phyloP scores from a whole-genome alignment of 208 protist genomes.

The Trypanosoma grayi region DNA sequence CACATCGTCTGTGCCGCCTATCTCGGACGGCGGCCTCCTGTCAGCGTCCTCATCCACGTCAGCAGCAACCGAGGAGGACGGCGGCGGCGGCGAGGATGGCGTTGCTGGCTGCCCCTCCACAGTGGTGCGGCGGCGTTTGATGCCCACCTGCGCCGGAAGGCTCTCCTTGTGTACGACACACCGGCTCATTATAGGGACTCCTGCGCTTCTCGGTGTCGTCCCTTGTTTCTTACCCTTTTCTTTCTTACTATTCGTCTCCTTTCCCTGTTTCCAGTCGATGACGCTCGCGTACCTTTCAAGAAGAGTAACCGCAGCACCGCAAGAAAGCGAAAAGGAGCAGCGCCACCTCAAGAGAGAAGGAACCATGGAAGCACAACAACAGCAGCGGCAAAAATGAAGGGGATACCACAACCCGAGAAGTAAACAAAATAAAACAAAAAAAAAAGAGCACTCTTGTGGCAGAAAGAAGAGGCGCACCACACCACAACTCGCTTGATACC shows the following conservation, averaged over 20 bases:
- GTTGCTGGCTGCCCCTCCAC: background rate
- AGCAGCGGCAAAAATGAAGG: no score
- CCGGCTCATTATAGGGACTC: conserved; percentile 3
- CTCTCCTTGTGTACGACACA: conserved; percentile 59
- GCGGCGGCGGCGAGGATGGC: background rate
- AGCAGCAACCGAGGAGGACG: background rate
- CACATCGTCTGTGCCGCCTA: background rate
- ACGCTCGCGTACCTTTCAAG: no score
- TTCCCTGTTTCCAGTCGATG: no score
- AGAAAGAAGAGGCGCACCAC: no score
- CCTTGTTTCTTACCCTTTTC: background rate
- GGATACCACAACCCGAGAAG: no score
- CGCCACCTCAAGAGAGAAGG: background rate
- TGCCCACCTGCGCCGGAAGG: conserved; percentile 43
- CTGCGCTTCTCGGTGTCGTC: background rate
- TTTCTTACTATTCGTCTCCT: background rate
- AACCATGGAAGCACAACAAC: background rate
- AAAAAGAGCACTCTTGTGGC: no score
- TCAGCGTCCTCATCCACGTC: background rate
- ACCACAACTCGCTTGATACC: no score
- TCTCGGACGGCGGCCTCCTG: no score
- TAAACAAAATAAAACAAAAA: conserved; percentile 6
- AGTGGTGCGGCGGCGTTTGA: conserved; percentile 58
- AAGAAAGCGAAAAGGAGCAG: no score
- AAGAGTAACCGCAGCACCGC: no score